A percentile compares a stretch with the other conserved stretches of the same genome.
These are phyloP conservation scores for button mushroom (Agaricus bisporus) DNA, from an alignment of 768 basidiomycete species.

Conservation along the genomic window DNA sequence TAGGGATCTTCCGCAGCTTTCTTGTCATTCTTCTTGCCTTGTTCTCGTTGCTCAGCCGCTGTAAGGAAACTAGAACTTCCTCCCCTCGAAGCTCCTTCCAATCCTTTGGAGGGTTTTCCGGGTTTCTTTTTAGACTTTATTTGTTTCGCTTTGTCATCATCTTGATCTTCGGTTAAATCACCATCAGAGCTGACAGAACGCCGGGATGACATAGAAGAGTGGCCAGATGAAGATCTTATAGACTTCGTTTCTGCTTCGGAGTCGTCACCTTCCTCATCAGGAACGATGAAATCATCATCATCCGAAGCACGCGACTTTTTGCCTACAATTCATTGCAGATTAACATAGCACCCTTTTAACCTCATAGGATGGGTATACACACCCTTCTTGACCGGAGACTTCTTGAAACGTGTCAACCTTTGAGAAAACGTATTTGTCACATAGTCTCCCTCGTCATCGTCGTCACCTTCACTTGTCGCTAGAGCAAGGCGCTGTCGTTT, in stretches of 20 bases:
- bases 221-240: constrained; percentile 44
- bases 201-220: constrained; percentile 42
- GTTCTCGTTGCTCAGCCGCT: constrained; percentile 71
- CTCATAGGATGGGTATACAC: constrained; percentile 7
- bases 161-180: constrained; percentile 27
- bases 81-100: constrained; percentile 19
- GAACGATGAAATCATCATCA: constrained; percentile 72
- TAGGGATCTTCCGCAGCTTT: constrained; percentile 74
- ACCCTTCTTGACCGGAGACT: constrained; percentile 55
- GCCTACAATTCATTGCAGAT: constrained; percentile 21
- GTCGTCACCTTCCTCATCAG: constrained; percentile 33
- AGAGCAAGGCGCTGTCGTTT: constrained; percentile 62
- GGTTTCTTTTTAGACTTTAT: constrained; percentile 21
- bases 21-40: constrained; percentile 78
- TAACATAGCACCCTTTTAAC: neutral
- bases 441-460: constrained; percentile 47
- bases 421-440: constrained; percentile 47
- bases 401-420: constrained; percentile 58
- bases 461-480: constrained; percentile 43
- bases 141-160: constrained; percentile 21
- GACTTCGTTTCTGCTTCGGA: constrained; percentile 52
- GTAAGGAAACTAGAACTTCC: constrained; percentile 58
- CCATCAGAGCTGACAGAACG: constrained; percentile 32
- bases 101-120: constrained; percentile 14
- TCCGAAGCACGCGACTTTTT: constrained; percentile 32